phyloP scores from a whole-genome alignment of 2,329 filamentous ascomycete species.

The Exophiala bonariae region DNA sequence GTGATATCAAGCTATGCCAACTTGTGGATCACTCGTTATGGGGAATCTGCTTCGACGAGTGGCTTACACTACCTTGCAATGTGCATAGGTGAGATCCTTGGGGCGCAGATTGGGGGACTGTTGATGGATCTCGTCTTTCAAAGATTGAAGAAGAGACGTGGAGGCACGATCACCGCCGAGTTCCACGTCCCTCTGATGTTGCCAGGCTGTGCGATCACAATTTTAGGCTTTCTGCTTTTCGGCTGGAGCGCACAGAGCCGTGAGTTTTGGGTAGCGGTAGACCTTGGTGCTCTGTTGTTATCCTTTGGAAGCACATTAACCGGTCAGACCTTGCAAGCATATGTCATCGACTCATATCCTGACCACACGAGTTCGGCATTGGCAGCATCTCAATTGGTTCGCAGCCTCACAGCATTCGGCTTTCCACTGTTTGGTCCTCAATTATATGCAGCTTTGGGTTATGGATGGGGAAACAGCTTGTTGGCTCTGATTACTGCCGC shows the following conservation, averaged over 20 bases:
- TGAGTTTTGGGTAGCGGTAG: slow-evolving; percentile 29
- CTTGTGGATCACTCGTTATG: slow-evolving; percentile 52
- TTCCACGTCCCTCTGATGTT: slow-evolving; percentile 55
- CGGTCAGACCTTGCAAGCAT: slow-evolving; percentile 9
- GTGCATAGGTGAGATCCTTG: slow-evolving; percentile 56
- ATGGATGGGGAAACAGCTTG: slow-evolving; percentile 16
- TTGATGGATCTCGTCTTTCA: slow-evolving; percentile 42
- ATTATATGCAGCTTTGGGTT: slow-evolving; percentile 14
- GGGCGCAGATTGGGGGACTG: slow-evolving; percentile 42
- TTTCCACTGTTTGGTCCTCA: slow-evolving; percentile 21
- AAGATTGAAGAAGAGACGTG: slow-evolving; percentile 3
- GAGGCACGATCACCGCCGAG: slow-evolving; percentile 43
- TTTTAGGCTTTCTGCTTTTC: slow-evolving; percentile 31
- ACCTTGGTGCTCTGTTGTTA: slow-evolving; percentile 26
- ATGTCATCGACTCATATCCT: slow-evolving; percentile 15
- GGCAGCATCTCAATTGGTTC: slow-evolving; percentile 5
- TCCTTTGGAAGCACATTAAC: slow-evolving; percentile 5
- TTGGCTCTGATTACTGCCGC: slow-evolving; percentile 9
- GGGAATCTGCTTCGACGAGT: slow-evolving; percentile 49
- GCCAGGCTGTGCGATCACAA: slow-evolving; percentile 46
- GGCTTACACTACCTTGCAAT: slow-evolving; percentile 59
- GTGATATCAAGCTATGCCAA: slow-evolving; percentile 57
- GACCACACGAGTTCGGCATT: slow-evolving; percentile 5
- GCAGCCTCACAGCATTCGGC: slow-evolving; percentile 12
- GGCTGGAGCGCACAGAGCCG: slow-evolving; percentile 31